Evolutionary conservation across 2,329 filamentous ascomycete genomes (phyloP).

Genomic region (Colletotrichum navitas): DNA sequence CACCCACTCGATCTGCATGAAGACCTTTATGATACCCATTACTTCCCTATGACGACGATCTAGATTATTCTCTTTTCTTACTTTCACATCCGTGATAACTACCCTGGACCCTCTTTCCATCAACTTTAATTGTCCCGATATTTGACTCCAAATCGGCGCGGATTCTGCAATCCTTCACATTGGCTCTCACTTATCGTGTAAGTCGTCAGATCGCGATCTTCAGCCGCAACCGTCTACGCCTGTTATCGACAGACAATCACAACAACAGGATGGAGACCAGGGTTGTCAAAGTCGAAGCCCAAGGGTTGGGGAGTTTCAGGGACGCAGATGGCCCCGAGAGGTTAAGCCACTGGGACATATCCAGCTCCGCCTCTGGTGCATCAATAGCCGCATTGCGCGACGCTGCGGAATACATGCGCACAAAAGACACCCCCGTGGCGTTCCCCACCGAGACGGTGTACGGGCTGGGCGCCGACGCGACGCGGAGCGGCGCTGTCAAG

Average conservation of each 20-base stretch:
- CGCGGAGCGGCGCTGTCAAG: conserved; percentile 82
- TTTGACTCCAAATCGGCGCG: background rate
- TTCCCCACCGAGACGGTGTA: conserved; percentile 99
- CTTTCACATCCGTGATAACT: conserved; percentile 16
- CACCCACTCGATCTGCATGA: conserved; percentile 27
- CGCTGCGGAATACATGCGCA: conserved; percentile 75
- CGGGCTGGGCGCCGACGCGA: conserved; percentile 95
- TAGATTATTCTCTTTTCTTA: conserved; percentile 8
- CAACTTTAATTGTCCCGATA: conserved; percentile 6
- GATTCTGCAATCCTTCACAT: conserved; percentile 6
- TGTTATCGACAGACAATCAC: background rate
- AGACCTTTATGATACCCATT: conserved; percentile 37
- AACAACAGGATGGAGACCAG: conserved; percentile 54
- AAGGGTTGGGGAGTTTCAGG: conserved; percentile 53
- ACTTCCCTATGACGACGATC: conserved; percentile 20
- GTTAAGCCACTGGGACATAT: conserved; percentile 60
- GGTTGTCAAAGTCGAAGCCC: conserved; percentile 53
- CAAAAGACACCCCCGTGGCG: conserved; percentile 81
- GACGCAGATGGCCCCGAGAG: conserved; percentile 47
- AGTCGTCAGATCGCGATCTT: conserved; percentile 32
- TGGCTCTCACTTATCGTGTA: conserved; percentile 36
- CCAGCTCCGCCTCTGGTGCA: conserved; percentile 47
- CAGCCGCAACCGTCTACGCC: background rate
- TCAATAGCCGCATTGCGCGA: conserved; percentile 63
- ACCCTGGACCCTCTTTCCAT: conserved; percentile 30